Percentiles rank a stretch among this genome's conserved stretches.
These are phyloP conservation scores for Psilocybe tampanensis DNA, from an alignment of 768 basidiomycete species.

Conservation along the genomic window DNA sequence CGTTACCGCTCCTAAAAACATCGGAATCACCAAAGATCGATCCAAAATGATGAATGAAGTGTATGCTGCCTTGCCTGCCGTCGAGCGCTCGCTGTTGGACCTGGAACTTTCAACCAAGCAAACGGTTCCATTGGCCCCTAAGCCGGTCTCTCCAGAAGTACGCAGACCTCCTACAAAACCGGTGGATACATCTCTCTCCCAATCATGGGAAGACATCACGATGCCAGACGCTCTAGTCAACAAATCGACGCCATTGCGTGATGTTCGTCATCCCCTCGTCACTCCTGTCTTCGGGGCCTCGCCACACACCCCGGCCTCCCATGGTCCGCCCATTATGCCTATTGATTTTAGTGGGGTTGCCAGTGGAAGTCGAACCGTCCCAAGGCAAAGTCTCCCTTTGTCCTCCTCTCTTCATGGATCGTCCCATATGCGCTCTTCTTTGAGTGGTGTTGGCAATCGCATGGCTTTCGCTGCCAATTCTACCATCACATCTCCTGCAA, in stretches of 20 bases:
- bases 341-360: constrained; percentile 19
- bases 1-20: constrained; percentile 39
- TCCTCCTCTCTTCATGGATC: constrained; percentile 19
- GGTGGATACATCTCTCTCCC: constrained; percentile 40
- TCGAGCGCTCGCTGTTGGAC: constrained; percentile 67
- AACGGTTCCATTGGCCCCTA: constrained; percentile 12
- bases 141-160: constrained; percentile 11
- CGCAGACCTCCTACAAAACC: constrained; percentile 17
- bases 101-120: constrained; percentile 17
- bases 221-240: constrained; percentile 25
- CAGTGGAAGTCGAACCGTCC: constrained; percentile 20
- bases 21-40: constrained; percentile 52
- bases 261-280: constrained; percentile 24
- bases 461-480: constrained; percentile 21
- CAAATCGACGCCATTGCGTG: constrained; percentile 27
- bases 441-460: constrained; percentile 29
- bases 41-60: constrained; percentile 71
- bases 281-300: constrained; percentile 40
- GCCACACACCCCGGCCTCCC: constrained; percentile 18
- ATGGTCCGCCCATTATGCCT: constrained; percentile 23
- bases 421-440: constrained; percentile 22
- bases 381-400: constrained; percentile 33
- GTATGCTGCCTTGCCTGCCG: constrained; percentile 59
- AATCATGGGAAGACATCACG: constrained; percentile 67
- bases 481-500: constrained; percentile 30